Base-by-base conservation (phyloP, 1,139 yeast genomes). In the Candida freyschussii region DNA sequence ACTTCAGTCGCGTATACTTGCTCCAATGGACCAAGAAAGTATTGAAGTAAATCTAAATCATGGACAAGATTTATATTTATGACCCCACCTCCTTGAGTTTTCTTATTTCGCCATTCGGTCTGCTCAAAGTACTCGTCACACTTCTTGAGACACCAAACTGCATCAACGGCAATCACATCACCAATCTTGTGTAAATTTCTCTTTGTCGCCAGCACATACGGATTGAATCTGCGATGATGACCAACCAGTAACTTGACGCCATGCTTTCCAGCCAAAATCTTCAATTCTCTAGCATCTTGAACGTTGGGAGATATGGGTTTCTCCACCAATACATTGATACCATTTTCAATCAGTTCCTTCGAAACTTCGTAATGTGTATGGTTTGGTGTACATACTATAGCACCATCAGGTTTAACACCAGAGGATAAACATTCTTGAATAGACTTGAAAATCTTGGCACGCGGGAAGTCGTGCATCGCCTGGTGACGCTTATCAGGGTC, bases 171-270 rank as follows among this genome's bases (percentile, higher is more conserved):
- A 13, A 42, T 31, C 13, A 42, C 25, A 5, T 30, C 20, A 4
- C 45, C 45, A 14, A 35, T 12, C 4, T 17, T 21, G 11, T 25
- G 30, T 26, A 42, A 18, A 17, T 40, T 29, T 16, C 17, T 27
- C 32, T 40, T 40, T 6, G 45, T 32, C 4, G 40, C 39, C n/a
- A 42, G 18, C 11, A 40, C 41, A 27, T 37, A 42, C 13, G 45
- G 45, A 27, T 42, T 42, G 29, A 42, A 42, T 18, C 45, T 30
- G 34, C 45, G 33, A 19, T 42, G 45, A 21, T 42, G 45, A 3
- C 45, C 45, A 12, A 42, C 37, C 2, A 40, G 24, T n/a, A 42
- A 14, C 16, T 36, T 33, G 5, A 39, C 28, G 7, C 30, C 26
- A 9, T 34, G 29, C 2, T 15, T 6, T 17, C 23, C 24, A 2